Base-by-base conservation (phyloP, 768 basidiomycete species). In the Tricholoma saponaceum region DNA sequence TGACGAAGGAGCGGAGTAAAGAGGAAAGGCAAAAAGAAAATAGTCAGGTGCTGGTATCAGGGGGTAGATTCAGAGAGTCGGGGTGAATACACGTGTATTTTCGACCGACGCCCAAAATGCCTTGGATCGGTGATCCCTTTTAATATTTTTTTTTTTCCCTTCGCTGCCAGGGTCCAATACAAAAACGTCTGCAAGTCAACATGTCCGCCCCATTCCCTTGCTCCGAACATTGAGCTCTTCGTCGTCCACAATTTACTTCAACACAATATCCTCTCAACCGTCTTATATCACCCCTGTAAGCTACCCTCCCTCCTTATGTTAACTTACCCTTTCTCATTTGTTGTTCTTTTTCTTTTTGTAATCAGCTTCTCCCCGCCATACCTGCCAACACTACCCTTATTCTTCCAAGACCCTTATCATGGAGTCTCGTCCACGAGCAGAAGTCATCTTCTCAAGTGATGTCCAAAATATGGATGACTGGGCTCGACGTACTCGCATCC, bases 401-500 rank as follows among this genome's bases (percentile, higher is more conserved):
- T 55, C 50, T 18, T 53, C 26, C 30, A 23, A 25, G 14, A n/a
- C 35, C 28, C 16, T 39, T 49, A 59, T 33, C 55, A 76, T 75
- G 73, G 67, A 70, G 58, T 50, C 63, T 51, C 68, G 67, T 56
- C 69, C 79, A 16, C 63, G 69, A 43, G 75, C 79, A 43, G 82
- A 89, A 66, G 83, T 92, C 70, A 79, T 87, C 59, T 92, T 92
- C 69, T 90, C 87, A 61, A 85, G 84, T 70, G 85, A 90, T 66
- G 87, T 92, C 69, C 78, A 78, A 57, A 85, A 87, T 69, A 89
- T 93, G 86, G 88, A 91, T 72, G 85, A 80, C 58, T 93, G 90
- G 90, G 87, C 91, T 0, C 78, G 74, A 55, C 83, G 90, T 58
- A 91, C 90, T 0, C 79, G 83, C 68, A 90, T 93, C 51, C 89